Conservation (phyloP, 2,329 filamentous ascomycete genomes). For the Penicillium sp. region DNA sequence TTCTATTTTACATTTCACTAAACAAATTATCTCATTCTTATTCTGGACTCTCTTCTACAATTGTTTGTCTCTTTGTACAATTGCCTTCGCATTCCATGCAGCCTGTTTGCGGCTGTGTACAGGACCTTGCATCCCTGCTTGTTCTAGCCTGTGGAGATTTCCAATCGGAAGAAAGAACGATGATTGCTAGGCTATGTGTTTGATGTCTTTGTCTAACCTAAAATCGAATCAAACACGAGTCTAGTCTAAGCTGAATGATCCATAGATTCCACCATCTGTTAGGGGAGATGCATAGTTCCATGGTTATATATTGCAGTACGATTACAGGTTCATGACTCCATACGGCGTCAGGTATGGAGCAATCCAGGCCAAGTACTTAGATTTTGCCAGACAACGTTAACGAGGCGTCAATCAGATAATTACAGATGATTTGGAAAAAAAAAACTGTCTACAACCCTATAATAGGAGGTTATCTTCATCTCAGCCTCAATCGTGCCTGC, state of each 20-base stretch:
- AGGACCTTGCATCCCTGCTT: conserved; percentile 4
- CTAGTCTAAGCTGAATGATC: background rate
- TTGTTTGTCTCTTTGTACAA: background rate
- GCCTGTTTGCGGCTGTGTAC: conserved; percentile 5
- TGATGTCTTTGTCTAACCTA: background rate
- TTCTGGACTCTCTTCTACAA: background rate
- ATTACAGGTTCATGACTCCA: background rate
- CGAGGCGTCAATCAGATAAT: background rate
- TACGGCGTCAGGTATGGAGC: background rate
- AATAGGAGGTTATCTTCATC: background rate
- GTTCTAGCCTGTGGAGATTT: background rate
- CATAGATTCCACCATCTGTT: no score
- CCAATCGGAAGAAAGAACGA: background rate
- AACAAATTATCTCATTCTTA: background rate
- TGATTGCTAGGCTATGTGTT: background rate
- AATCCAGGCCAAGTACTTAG: background rate
- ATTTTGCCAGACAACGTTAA: background rate
- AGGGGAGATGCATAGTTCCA: background rate
- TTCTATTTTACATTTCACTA: background rate
- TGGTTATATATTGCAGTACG: background rate
- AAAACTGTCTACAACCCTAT: background rate
- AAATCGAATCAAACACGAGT: background rate
- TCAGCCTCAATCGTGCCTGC: background rate
- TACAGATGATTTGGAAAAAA: background rate
- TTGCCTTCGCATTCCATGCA: conserved; percentile 8